Percentiles rank a stretch among this genome's conserved stretches.
Conservation (phyloP, 305 asterid species). For the Coffea humblotiana region DNA sequence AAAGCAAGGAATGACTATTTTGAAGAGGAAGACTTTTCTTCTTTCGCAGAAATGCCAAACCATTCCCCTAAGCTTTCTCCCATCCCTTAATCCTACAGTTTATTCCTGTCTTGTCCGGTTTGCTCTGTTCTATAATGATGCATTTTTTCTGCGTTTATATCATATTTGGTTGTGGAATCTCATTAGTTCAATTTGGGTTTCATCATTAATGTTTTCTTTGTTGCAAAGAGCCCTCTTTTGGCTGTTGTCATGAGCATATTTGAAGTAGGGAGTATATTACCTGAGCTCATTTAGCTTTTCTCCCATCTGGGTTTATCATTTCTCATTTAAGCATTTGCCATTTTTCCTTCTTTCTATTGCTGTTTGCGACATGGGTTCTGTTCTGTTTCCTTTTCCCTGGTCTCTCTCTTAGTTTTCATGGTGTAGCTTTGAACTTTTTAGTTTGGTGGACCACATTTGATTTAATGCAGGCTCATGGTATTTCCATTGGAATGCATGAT, state of each 20-base stretch:
- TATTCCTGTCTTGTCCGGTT: constrained; percentile 7
- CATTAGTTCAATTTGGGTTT: constrained; percentile 13
- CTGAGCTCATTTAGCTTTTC: neutral
- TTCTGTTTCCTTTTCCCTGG: neutral
- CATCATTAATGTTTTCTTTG: neutral
- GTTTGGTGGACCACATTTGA: neutral
- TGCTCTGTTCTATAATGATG: constrained; percentile 7
- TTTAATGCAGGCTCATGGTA: constrained; percentile 10
- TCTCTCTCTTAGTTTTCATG: neutral
- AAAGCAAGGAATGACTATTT: constrained; percentile 46
- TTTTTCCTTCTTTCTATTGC: neutral
- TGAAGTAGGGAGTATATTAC: neutral
- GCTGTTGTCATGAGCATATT: neutral
- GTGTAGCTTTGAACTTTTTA: neutral
- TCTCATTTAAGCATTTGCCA: neutral
- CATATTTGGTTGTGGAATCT: neutral
- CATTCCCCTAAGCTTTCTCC: constrained; percentile 50
- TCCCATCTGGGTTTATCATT: neutral
- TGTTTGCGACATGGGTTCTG: neutral
- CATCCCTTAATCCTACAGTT: constrained; percentile 26
- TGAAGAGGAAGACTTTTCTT: constrained; percentile 39
- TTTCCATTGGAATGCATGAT: neutral
- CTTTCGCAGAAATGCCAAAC: constrained; percentile 41
- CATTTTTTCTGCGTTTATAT: neutral
- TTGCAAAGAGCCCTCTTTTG: neutral